These are phyloP conservation scores for Bruguiera sexangula DNA, from an alignment of 345 rosid species.

Conservation along the genomic window DNA sequence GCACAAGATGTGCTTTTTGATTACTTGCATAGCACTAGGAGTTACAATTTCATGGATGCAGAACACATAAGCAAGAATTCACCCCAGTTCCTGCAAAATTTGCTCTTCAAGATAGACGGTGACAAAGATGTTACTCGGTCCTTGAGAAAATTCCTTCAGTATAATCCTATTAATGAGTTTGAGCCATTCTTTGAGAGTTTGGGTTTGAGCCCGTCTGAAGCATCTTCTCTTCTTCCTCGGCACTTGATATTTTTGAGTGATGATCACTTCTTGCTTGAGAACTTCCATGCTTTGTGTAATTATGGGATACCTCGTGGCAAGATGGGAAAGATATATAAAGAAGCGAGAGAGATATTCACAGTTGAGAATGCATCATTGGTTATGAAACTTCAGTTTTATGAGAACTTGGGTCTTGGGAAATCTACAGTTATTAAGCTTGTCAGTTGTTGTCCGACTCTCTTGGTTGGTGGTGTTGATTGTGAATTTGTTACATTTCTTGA, in stretches of 20 bases:
- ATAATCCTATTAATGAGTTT: constrained; percentile 77
- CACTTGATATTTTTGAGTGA: constrained; percentile 52
- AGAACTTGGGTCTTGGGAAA: constrained; percentile 55
- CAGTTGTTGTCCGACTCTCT: constrained; percentile 49
- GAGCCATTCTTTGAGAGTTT: constrained; percentile 89
- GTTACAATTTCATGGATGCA: constrained; percentile 53
- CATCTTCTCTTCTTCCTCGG: constrained; percentile 43
- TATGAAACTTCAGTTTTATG: constrained; percentile 48
- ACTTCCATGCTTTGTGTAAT: constrained; percentile 50
- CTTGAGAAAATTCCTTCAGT: constrained; percentile 55
- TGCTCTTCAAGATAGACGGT: constrained; percentile 51
- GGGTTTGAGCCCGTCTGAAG: constrained; percentile 55
- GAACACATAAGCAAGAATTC: constrained; percentile 86
- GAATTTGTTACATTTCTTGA: constrained; percentile 50
- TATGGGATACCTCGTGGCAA: constrained; percentile 71
- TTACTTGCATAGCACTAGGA: constrained; percentile 71
- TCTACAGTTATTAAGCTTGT: constrained; percentile 54
- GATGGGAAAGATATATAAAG: constrained; percentile 66
- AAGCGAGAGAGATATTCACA: constrained; percentile 53
- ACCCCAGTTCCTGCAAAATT: constrained; percentile 43
- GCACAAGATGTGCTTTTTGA: constrained; percentile 67
- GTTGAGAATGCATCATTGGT: constrained; percentile 44
- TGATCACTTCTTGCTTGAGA: constrained; percentile 57
- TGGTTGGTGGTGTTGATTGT: constrained; percentile 47
- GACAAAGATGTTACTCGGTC: constrained; percentile 44